Percentiles rank a stretch among this genome's conserved stretches.
phyloP scores from a whole-genome alignment of 148 eudicot genomes.

The Chenopodium berlandieri region DNA sequence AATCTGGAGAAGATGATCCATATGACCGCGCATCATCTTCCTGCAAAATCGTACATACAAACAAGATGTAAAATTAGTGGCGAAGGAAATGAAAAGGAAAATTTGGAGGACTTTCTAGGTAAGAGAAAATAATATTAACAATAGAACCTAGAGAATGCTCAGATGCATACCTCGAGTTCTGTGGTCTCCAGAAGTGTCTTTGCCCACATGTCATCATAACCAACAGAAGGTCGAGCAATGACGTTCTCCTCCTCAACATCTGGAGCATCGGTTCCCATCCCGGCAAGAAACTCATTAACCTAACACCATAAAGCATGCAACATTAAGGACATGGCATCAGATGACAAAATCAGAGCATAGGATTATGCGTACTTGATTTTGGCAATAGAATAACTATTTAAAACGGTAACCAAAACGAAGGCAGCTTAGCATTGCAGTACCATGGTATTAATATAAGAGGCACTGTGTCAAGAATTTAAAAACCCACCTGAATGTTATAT shows the following conservation, averaged over 20 bases:
- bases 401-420: too few species aligned
- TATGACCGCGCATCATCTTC: conserved; percentile 87
- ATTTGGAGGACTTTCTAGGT: background rate
- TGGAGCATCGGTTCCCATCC: conserved; percentile 99
- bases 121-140: background rate
- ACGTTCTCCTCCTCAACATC: conserved; percentile 91
- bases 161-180: conserved; percentile 63
- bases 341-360: too few species aligned
- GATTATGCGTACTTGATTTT: too few species aligned
- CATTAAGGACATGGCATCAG: background rate
- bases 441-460: background rate
- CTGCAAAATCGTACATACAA: conserved; percentile 34
- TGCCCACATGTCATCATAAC: conserved; percentile 98
- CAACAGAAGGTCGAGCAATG: conserved; percentile 74
- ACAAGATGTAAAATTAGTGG: background rate
- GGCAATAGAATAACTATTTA: too few species aligned
- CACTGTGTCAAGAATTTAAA: background rate
- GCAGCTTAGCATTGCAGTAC: background rate
- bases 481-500: background rate
- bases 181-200: conserved; percentile 88
- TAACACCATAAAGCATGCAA: conserved; percentile 27
- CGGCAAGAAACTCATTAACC: conserved; percentile 98
- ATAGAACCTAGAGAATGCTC: background rate
- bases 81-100: background rate
- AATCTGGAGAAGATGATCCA: conserved; percentile 92